Evolutionary conservation across 1,139 yeast species (phyloP), one percentile per base, ranked within the genome.

Genomic region (Yamadazyma trypodendri): DNA sequence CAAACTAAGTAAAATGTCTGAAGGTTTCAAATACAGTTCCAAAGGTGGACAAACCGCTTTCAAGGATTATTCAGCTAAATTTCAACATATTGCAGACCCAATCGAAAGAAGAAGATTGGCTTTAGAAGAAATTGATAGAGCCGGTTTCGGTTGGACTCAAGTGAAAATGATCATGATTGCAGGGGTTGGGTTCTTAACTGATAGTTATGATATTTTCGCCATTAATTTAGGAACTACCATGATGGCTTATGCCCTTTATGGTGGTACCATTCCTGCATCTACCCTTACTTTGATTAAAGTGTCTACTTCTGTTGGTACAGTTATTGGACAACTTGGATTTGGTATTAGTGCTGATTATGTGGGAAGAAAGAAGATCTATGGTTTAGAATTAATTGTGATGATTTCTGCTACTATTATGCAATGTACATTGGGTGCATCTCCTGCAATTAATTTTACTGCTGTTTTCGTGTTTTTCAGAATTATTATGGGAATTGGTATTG

Each of bases 401-500:
- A 86, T 87, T 52, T 66, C 74, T 58, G 95, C 95, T 44, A 85
- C 88, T 56, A 71, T 78, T 57, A 69, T 86, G 58, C 96, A 79
- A 73, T 85, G 83, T 75, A 64, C 77, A 44, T 50, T 83, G 39
- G 95, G 94, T 54, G 50, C 61, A 6, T 76, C 94, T 20, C 78
- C 86, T 23, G 90, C 84, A 45, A 64, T 86, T 46, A 75, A 72
- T 60, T 84, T 86, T 54, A 79, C 78, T 35, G 95, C 90, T 37
- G 72, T 84, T 39, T 72, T 86, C 47, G 65, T 81, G n/a, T 79
- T 83, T 51, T 80, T 79, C 65, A 82, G 95, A 77, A 80, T 86
- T 48, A 57, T 85, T 45, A 82, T 82, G 87, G 96, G 96, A 72
- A 81, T 92, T 54, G 98, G 98, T 81, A 94, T 92, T 56, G 98